A percentile compares a stretch with the other conserved stretches of the same genome.
Conservation (phyloP, 345 rosid species). For the Sisymbrium altissimum region DNA sequence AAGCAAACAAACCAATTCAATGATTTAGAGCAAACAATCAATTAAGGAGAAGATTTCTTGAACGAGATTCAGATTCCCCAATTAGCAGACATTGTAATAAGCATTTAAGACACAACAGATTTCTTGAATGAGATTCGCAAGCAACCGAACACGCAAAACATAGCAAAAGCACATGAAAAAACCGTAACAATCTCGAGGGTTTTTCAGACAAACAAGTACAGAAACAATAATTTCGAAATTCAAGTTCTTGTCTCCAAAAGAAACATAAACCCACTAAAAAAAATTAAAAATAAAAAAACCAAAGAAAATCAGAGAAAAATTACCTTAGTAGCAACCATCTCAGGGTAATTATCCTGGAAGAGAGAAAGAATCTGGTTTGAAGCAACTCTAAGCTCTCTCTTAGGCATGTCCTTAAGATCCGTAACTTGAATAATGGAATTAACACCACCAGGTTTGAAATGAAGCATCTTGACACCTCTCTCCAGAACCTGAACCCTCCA, state of each 20-base stretch:
- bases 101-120: constrained; percentile 24
- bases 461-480: constrained; percentile 69
- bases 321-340: constrained; percentile 99
- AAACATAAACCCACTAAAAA: background rate
- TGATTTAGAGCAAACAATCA: background rate
- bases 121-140: constrained; percentile 11
- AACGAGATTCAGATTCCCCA: constrained; percentile 2
- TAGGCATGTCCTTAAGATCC: constrained; percentile 97
- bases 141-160: constrained; percentile 33
- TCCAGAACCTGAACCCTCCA: constrained; percentile 97
- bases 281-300: background rate
- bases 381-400: constrained; percentile 84
- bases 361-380: constrained; percentile 87
- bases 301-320: background rate
- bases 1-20: background rate
- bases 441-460: constrained; percentile 92
- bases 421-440: constrained; percentile 91
- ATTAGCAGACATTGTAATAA: background rate
- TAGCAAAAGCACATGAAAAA: constrained; percentile 28
- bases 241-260: constrained; percentile 3
- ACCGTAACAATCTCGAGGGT: constrained; percentile 2
- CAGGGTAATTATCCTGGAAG: constrained; percentile 97
- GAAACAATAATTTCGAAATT: constrained; percentile 10
- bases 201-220: constrained; percentile 23
- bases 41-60: background rate